Evolutionary conservation across 164 flowering plant species (phyloP).

Genomic region (Pachysandra terminalis): DNA sequence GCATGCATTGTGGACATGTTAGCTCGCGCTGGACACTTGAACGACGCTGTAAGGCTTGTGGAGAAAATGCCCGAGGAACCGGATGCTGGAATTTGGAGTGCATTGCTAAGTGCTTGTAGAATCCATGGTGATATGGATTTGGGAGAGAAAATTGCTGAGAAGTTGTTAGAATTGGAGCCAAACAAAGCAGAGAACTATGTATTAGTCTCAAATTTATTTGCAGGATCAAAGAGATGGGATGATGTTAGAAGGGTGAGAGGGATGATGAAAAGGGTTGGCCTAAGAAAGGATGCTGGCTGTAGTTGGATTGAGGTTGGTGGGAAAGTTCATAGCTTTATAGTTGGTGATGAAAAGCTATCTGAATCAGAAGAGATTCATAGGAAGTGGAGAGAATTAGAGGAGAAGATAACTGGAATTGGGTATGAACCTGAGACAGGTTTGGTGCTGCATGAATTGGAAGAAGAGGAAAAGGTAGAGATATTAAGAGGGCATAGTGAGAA

Average conservation of each 20-base stretch:
- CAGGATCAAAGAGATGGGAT: slow-evolving; percentile 57
- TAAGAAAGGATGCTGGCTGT: slow-evolving; percentile 52
- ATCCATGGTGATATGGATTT: slow-evolving; percentile 33
- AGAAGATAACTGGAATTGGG: slow-evolving; percentile 41
- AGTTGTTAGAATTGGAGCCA: slow-evolving; percentile 48
- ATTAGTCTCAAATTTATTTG: slow-evolving; percentile 54
- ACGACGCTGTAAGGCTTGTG: slow-evolving; percentile 42
- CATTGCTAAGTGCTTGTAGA: slow-evolving; percentile 61
- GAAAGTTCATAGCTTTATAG: slow-evolving; percentile 40
- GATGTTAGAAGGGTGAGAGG: slow-evolving; percentile 53
- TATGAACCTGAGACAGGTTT: slow-evolving; percentile 43
- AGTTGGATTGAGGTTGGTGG: slow-evolving; percentile 71
- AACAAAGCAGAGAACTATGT: slow-evolving; percentile 39
- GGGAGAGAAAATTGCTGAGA: slow-evolving; percentile 43
- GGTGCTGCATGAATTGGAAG: slow-evolving; percentile 56
- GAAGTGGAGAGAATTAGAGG: slow-evolving; percentile 43
- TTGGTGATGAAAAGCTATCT: slow-evolving; percentile 29
- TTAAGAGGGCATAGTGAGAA: slow-evolving; percentile 63
- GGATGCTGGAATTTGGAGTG: slow-evolving; percentile 58
- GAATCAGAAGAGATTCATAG: slow-evolving; percentile 28
- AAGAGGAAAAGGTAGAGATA: slow-evolving; percentile 47
- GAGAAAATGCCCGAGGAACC: slow-evolving; percentile 55
- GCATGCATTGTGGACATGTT: slow-evolving; percentile 68
- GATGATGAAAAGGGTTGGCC: slow-evolving; percentile 51
- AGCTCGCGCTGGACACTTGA: slow-evolving; percentile 53